These are phyloP conservation scores for Nyssa sinensis DNA, from an alignment of 148 eudicot genomes.

Conservation along the genomic window DNA sequence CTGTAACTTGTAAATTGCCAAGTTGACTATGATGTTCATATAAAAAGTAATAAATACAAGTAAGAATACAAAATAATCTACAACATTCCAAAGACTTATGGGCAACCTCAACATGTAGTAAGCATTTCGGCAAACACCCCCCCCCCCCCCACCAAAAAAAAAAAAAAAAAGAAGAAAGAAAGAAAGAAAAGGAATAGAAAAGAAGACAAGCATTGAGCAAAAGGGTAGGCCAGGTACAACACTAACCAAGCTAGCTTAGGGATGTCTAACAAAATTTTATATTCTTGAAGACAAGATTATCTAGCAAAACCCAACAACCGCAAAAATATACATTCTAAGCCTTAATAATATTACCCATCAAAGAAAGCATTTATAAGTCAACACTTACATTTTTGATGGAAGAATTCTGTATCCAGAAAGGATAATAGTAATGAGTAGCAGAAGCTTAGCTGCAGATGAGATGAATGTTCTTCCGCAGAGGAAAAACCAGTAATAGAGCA, in stretches of 20 bases:
- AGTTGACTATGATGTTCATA: not conserved
- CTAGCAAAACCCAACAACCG: not conserved
- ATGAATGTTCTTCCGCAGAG: constrained; percentile 66
- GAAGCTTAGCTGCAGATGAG: constrained; percentile 67
- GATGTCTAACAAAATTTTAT: not conserved
- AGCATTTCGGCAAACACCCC: too few relatives aligned
- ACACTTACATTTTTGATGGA: constrained; percentile 68
- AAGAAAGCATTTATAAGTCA: not conserved
- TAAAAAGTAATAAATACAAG: not conserved
- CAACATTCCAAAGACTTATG: too few relatives aligned
- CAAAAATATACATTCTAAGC: not conserved
- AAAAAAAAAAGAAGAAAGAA: not conserved
- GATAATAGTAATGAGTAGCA: constrained; percentile 44
- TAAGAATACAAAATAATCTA: too few relatives aligned
- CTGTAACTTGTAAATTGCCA: not conserved
- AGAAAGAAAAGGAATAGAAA: not conserved
- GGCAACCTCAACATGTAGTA: too few relatives aligned
- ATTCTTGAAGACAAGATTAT: not conserved
- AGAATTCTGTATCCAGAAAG: constrained; percentile 51
- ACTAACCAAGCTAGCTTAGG: not conserved
- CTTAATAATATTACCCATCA: not conserved
- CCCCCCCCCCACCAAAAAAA: too few relatives aligned
- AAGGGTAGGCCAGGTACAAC: not conserved
- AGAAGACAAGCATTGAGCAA: constrained; percentile 9
- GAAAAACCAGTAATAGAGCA: constrained; percentile 72